A percentile compares a stretch with the other conserved stretches of the same genome.
Conservation (phyloP, 108 stramenopile species). For the Skeletonema potamos region DNA sequence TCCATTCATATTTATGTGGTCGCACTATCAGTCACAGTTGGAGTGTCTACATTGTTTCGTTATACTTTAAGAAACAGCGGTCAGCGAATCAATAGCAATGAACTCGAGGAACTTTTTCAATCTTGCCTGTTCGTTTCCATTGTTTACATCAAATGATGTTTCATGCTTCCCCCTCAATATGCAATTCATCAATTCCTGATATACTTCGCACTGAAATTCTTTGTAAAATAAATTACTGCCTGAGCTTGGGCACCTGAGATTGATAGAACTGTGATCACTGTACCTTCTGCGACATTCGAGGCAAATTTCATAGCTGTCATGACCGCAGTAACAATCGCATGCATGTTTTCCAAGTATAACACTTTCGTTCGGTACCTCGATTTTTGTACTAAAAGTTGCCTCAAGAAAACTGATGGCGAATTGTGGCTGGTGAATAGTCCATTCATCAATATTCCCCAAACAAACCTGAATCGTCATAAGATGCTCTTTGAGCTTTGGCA, state of each 20-base stretch:
- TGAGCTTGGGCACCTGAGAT: too few relatives aligned
- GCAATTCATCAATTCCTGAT: background rate
- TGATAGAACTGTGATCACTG: background rate
- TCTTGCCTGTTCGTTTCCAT: background rate
- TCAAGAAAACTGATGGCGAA: conserved; percentile 7
- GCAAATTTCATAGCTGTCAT: background rate
- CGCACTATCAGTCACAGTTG: too few relatives aligned
- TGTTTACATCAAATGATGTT: conserved; percentile 4
- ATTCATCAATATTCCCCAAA: background rate
- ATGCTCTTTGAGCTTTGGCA: conserved; percentile 18
- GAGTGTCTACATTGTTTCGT: too few relatives aligned
- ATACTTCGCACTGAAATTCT: conserved; percentile 2
- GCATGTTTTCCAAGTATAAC: background rate
- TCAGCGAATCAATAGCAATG: background rate
- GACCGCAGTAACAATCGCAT: background rate
- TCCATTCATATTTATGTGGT: too few relatives aligned
- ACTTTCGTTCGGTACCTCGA: background rate
- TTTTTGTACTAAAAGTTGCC: conserved; percentile 11
- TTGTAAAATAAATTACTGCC: background rate
- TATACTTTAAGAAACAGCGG: too few relatives aligned
- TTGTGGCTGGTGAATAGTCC: conserved; percentile 5
- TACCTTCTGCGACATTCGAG: background rate
- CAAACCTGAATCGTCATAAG: conserved; percentile 11
- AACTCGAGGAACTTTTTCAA: conserved; percentile 21
- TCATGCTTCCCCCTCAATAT: conserved; percentile 3